A percentile compares a stretch with the other conserved stretches of the same genome.
Evolutionary conservation across 2,329 filamentous ascomycete genomes (phyloP).

Genomic region (Aspergillus fructus): DNA sequence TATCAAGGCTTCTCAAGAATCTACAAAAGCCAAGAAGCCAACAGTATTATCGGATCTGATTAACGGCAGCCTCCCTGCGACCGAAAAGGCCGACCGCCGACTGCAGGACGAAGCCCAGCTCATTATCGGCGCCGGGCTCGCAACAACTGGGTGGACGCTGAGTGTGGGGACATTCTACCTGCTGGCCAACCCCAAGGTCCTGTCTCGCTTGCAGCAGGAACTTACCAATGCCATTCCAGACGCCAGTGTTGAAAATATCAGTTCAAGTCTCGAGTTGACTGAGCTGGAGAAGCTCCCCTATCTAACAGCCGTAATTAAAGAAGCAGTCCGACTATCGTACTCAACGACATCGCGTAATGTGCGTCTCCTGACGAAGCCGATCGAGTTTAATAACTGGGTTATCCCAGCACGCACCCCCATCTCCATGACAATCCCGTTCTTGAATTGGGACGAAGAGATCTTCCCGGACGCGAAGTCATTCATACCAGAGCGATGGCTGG

Average conservation of each 20-base stretch:
- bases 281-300: neutral
- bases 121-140: neutral
- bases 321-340: neutral
- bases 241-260: neutral
- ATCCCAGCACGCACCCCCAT: conserved; percentile 1
- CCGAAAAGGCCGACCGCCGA: conserved; percentile 2
- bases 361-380: neutral
- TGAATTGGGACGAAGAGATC: conserved; percentile 1
- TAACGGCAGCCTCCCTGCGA: neutral
- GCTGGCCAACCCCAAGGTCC: neutral
- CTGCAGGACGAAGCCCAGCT: conserved; percentile 5
- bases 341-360: conserved; percentile 3
- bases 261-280: neutral
- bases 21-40: neutral
- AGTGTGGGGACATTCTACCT: conserved; percentile 8
- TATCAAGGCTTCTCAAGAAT: neutral
- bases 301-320: conserved; percentile 2
- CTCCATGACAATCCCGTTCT: conserved; percentile 5
- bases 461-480: conserved; percentile 1
- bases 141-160: conserved; percentile 2
- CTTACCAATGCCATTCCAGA: neutral
- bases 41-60: conserved; percentile 1
- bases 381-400: neutral
- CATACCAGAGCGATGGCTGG: conserved; percentile 3
- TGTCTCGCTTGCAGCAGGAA: neutral